Percentiles rank a stretch among this genome's conserved stretches.
Conservation (phyloP, 2,329 filamentous ascomycete species). For the Tolypocladium capitatum region DNA sequence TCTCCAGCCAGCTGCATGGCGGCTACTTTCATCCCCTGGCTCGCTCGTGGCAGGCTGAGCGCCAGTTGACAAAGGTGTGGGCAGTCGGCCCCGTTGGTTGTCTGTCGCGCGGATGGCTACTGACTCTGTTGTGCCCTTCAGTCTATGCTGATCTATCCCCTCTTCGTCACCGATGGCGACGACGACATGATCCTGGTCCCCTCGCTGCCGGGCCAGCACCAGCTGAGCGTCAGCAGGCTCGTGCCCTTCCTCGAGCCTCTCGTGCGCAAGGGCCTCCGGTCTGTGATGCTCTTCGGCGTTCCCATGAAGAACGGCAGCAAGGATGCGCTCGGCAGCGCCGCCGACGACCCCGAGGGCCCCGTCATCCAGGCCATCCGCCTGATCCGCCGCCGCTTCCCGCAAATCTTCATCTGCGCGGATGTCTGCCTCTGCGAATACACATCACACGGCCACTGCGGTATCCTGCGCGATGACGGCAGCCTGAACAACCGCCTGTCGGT, state of each 20-base stretch:
- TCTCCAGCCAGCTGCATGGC: conserved; percentile 71
- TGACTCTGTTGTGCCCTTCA: conserved; percentile 20
- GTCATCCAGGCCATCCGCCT: conserved; percentile 80
- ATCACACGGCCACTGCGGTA: conserved; percentile 93
- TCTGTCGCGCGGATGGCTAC: background rate
- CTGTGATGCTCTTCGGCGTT: conserved; percentile 92
- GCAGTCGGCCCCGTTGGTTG: background rate
- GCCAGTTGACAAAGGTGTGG: conserved; percentile 68
- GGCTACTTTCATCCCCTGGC: conserved; percentile 72
- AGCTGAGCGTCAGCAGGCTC: conserved; percentile 76
- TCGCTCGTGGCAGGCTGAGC: conserved; percentile 70
- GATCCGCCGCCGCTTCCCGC: conserved; percentile 72
- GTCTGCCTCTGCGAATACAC: conserved; percentile 99
- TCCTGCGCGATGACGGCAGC: conserved; percentile 80
- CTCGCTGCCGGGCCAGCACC: conserved; percentile 80
- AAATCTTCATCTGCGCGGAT: conserved; percentile 81
- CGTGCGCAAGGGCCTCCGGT: conserved; percentile 77
- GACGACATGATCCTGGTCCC: conserved; percentile 86
- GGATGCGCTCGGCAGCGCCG: conserved; percentile 80
- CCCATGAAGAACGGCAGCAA: conserved; percentile 70
- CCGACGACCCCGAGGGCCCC: conserved; percentile 85
- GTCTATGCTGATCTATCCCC: conserved; percentile 97
- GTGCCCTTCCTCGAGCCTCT: conserved; percentile 76
- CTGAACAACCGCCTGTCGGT: conserved; percentile 90
- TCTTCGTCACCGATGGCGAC: conserved; percentile 90